Base-by-base conservation (phyloP, 345 rosid genomes). In the Luvunga scandens region DNA sequence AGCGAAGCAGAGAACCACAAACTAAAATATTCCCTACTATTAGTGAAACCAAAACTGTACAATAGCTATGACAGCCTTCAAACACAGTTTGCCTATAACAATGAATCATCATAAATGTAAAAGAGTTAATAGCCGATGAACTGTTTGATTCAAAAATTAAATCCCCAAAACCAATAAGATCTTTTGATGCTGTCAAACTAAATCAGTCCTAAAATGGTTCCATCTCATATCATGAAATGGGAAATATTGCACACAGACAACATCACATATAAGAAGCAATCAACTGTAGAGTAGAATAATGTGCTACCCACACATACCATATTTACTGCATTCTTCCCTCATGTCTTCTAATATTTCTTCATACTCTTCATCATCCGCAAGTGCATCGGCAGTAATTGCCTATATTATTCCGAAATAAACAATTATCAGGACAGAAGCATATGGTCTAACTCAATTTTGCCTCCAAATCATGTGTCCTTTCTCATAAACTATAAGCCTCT, bases 261-360 rank as follows among this genome's bases (percentile, higher is more conserved):
- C 62, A 76, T 66, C 61, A 75, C 53, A 33, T 25, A 63, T 34
- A 34, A 53, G 56, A 36, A 75, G 61, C 27, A 64, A 45, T 0
- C 8, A 38, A 21, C 27, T 19, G 59, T 39, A 27, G 10, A 42
- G 67, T 12, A 48, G 39, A 22, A 63, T 19, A 45, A 53, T 12
- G 21, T 10, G 25, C 9, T n/a, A 34, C 24, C 60, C 24, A 7
- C 6, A 4, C 77, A 59, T 76, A 82, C 85, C 85, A 79, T 79
- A 82, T 82, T 82, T 82, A 66, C 85, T 53, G 73, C 82, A 75
- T 66, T 82, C 85, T 24, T 76, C 82, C 31, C 76, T 73, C 85
- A 82, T 82, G 63, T 82, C 85, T 67, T 82, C 85, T 36, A 82
- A 59, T 65, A 82, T 79, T 61, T 82, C 85, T 76, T 82, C 69